Percentiles rank a stretch among this genome's conserved stretches.
These are phyloP conservation scores for Gaertneriomyces semiglobifer DNA, from an alignment of 192 early-diverging fungal genomes.

Conservation along the genomic window DNA sequence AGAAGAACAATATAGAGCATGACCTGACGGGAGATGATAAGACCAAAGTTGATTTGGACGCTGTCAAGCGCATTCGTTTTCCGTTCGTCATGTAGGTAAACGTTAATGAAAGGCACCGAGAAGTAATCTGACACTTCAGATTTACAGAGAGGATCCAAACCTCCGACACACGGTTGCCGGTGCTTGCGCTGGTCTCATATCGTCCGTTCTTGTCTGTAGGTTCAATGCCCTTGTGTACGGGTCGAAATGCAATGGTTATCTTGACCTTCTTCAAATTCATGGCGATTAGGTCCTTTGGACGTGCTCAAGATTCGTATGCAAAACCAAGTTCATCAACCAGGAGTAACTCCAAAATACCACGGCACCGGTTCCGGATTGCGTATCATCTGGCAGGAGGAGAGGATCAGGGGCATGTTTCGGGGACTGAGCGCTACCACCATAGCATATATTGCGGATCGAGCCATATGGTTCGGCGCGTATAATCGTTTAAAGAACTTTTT, in stretches of 20 bases:
- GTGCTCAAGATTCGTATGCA: slow-evolving; percentile 93
- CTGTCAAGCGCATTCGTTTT: too few relatives aligned
- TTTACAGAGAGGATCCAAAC: slow-evolving; percentile 42
- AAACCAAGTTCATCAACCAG: slow-evolving; percentile 59
- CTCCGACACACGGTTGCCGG: slow-evolving; percentile 77
- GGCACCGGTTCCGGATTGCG: slow-evolving; percentile 66
- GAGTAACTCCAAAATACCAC: slow-evolving; percentile 46
- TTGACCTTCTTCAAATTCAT: background rate
- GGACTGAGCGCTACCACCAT: slow-evolving; percentile 83
- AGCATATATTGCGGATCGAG: slow-evolving; percentile 88
- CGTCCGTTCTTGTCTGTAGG: slow-evolving; percentile 26
- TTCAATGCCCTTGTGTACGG: background rate
- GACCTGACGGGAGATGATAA: too few relatives aligned
- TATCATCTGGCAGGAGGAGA: slow-evolving; percentile 75
- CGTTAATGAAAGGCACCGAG: too few relatives aligned
- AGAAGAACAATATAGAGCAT: too few relatives aligned
- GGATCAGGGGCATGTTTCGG: slow-evolving; percentile 82
- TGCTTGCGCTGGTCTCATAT: slow-evolving; percentile 62
- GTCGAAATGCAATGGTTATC: background rate
- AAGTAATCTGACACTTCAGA: background rate
- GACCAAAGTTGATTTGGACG: too few relatives aligned
- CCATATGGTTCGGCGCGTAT: slow-evolving; percentile 89
- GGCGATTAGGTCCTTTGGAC: slow-evolving; percentile 69
- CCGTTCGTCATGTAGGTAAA: too few relatives aligned
- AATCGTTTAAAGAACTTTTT: slow-evolving; percentile 67